Conservation (phyloP, 176 grass and related monocot genomes). For the Eragrostis curvula region DNA sequence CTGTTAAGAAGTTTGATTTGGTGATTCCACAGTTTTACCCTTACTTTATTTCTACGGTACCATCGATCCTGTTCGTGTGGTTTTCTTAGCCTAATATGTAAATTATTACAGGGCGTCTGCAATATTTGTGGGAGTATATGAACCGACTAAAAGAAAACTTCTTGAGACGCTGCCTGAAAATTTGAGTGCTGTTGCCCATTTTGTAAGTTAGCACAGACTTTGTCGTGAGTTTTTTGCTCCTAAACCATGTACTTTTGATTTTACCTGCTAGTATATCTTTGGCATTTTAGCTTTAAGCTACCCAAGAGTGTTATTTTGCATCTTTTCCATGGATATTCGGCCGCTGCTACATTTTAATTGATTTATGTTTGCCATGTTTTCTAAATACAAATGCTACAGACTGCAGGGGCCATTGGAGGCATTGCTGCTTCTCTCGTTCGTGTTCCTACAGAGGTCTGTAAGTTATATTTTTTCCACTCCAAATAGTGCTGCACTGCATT, state of each 20-base stretch:
- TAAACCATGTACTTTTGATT: slow-evolving; percentile 6
- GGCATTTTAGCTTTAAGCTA: not conserved
- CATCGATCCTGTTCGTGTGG: not conserved
- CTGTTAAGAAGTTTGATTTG: not conserved
- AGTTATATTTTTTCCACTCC: slow-evolving; percentile 9
- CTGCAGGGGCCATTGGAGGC: slow-evolving; percentile 93
- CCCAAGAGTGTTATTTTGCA: not conserved
- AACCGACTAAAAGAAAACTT: slow-evolving; percentile 85
- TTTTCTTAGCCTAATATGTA: not conserved
- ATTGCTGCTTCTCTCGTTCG: slow-evolving; percentile 82
- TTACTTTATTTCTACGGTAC: not conserved
- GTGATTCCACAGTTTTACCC: not conserved
- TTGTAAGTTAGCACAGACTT: slow-evolving; percentile 66
- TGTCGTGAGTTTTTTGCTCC: not conserved
- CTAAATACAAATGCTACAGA: slow-evolving; percentile 48
- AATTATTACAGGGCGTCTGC: slow-evolving; percentile 78
- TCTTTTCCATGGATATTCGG: not conserved
- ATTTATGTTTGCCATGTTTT: slow-evolving; percentile 23
- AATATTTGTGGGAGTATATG: slow-evolving; percentile 94
- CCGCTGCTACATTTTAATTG: slow-evolving; percentile 21
- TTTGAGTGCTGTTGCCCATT: slow-evolving; percentile 92
- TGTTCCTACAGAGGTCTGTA: slow-evolving; percentile 93
- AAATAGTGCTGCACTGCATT: not conserved
- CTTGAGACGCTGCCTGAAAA: slow-evolving; percentile 78
- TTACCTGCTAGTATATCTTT: not conserved